Base-by-base conservation (phyloP, 768 basidiomycete genomes). In the Mycena maculata region DNA sequence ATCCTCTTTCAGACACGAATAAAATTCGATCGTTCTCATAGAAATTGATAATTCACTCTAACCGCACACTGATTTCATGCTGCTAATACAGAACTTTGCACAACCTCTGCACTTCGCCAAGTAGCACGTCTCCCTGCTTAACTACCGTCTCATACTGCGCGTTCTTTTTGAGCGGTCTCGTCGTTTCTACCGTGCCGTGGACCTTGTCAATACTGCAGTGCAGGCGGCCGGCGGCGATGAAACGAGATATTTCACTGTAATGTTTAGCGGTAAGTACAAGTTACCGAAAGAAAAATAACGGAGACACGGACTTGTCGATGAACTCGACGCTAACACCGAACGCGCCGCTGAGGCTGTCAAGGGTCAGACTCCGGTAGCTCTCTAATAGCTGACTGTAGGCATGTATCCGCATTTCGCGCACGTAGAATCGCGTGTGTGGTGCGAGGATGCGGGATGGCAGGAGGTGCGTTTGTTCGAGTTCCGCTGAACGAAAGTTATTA, bases 331-430 rank as follows among this genome's bases (percentile, higher is more conserved):
- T 89, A 38, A 99, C 96, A 25, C 97, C 97, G 69, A 99, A 99
- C 23, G 96, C 94, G 1, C 85, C 80, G 53, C 89, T 87, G 69
- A 99, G 86, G 72, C 92, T 94, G 56, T 95, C 91, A 23, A 99
- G 82, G 1, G 97, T 98, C 47, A 99, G 84, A 61, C 91, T 93
- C 39, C 91, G 87, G 77, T 99, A 99, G 12, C 88, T 90, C 76
- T 98, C 94, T n/a, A 99, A 83, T 6, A 98, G 84, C 74, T 99
- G 97, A 28, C 85, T 81, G 80, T 98, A 99, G 1, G 96, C 96
- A 22, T 92, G 88, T 70, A 99, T 95, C 36, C 98, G 90, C 94
- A 98, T 95, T 78, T 98, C 97, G 63, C 97, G 91, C 31, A 96
- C 86, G 77, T 98, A 98, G 82, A 85, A 97, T 10, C 93, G 88